These are phyloP conservation scores for Narthecium ossifragum DNA, from an alignment of 106 monocot genomes.

Conservation along the genomic window DNA sequence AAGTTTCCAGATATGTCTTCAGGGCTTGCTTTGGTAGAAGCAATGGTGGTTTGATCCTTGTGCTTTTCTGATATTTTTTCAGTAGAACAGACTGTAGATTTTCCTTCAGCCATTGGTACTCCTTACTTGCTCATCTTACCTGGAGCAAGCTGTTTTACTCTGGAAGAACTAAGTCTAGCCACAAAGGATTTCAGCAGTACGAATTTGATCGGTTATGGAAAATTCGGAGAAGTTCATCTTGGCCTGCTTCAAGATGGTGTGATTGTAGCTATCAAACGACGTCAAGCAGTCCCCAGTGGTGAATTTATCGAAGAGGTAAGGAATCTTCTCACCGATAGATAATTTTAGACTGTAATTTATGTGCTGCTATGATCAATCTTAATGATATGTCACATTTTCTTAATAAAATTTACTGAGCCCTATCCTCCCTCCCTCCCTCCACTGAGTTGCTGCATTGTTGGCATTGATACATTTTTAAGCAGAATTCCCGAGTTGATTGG, in stretches of 20 bases:
- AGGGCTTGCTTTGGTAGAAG: no score
- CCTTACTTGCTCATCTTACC: no score
- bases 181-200: constrained; percentile 63
- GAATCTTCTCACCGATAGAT: not conserved
- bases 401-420: not conserved
- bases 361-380: not conserved
- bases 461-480: not conserved
- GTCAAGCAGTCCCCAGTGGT: constrained; percentile 30
- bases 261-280: constrained; percentile 81
- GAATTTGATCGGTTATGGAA: constrained; percentile 75
- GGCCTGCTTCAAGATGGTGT: constrained; percentile 82
- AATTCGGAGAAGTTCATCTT: constrained; percentile 81
- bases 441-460: not conserved
- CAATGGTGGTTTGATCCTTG: no score
- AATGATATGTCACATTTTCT: not conserved
- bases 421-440: not conserved
- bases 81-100: no score
- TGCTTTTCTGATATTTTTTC: no score
- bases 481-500: not conserved
- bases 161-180: constrained; percentile 69
- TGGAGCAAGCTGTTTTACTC: no score
- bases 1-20: no score
- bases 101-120: no score
- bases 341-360: not conserved
- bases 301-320: constrained; percentile 66